Evolutionary conservation across 306 rosid genomes (phyloP).

Genomic region (Alnus glutinosa): DNA sequence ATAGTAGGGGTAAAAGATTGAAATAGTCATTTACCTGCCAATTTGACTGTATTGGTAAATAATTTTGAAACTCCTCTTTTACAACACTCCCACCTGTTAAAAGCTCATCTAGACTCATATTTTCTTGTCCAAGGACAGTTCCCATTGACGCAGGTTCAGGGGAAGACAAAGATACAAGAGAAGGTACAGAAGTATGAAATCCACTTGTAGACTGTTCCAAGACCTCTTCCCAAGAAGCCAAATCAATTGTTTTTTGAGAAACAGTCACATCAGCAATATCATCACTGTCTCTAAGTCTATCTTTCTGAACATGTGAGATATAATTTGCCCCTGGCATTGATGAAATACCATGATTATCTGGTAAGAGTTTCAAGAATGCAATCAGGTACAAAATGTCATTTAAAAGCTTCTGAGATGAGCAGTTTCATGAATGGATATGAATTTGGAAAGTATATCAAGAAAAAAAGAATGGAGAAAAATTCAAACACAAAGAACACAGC

Average conservation of each 20-base stretch:
- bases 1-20: neutral
- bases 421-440: neutral
- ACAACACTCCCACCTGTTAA: constrained; percentile 36
- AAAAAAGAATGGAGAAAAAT: neutral
- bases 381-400: constrained; percentile 19
- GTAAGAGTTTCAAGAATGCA: constrained; percentile 23
- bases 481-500: neutral
- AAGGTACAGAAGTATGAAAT: constrained; percentile 41
- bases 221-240: constrained; percentile 65
- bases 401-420: constrained; percentile 20
- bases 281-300: constrained; percentile 42
- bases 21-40: constrained; percentile 64
- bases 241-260: constrained; percentile 48
- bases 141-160: constrained; percentile 43
- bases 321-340: constrained; percentile 55
- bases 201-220: constrained; percentile 49
- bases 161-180: constrained; percentile 49
- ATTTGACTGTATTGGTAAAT: constrained; percentile 48
- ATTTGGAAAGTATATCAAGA: constrained; percentile 15
- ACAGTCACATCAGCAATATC: constrained; percentile 30
- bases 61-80: constrained; percentile 42
- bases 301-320: constrained; percentile 44
- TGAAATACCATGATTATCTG: constrained; percentile 51
- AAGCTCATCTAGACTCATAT: constrained; percentile 30
- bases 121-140: constrained; percentile 46